Base-by-base conservation (phyloP, 2,329 filamentous ascomycete species). In the Xylaria sp. region DNA sequence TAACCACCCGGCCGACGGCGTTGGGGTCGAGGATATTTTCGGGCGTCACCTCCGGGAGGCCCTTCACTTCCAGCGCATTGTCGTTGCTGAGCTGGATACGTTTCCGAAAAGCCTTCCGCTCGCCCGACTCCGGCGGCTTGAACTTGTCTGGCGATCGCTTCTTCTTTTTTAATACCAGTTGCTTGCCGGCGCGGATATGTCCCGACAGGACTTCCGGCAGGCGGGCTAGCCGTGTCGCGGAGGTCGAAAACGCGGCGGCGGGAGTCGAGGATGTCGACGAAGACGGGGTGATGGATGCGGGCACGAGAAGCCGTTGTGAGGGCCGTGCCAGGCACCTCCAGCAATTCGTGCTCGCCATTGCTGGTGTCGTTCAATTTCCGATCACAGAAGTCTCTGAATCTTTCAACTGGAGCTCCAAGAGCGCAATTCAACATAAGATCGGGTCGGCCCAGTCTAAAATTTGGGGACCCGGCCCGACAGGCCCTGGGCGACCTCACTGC, bases 41-140 rank as follows among this genome's bases (percentile, higher is more conserved):
- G 8, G 74, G 69, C 11, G 74, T 79, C 50, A 96, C 68, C 44
- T 87, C 81, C 55, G 80, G 74, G 63, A 96, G 78, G 9, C 85
- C 89, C 20, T 78, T 69, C 7, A 97, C 88, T 55, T 88, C 84
- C 37, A 97, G 77, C 45, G 94, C 94, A 75, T 96, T 97, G 72
- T 90, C 89, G 76, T 97, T 99, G 78, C 89, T 93, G 56, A 99
- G 85, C 55, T 95, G 86, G 66, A 99, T 90, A 63, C 90, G 86
- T 78, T 95, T 96, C 62, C 92, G 87, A 69, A 90, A 79, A 22
- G 90, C 90, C 75, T 92, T 96, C 62, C 92, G 86, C 79, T 97
- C 92, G 62, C 92, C 93, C 2, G 85, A 80, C 11, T 78, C 78
- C 18, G 89, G 88, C 16, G 85, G 79, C 72, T 81, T 83, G 50